Base-by-base conservation (phyloP, 2,329 filamentous ascomycete species). In the Fusarium veterinarium region DNA sequence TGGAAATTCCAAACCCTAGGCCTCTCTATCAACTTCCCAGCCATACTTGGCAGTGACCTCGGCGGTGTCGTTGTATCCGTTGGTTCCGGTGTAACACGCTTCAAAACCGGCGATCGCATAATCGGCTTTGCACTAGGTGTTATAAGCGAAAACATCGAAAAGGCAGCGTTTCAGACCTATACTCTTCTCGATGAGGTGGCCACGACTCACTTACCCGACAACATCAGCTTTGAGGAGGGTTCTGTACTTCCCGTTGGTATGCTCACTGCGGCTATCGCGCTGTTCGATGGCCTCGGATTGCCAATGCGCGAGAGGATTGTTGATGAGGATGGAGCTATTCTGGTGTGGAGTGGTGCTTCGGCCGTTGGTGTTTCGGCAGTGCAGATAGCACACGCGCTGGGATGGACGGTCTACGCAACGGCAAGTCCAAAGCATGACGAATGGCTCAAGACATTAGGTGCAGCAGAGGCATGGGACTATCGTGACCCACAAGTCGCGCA, bases 131-230 rank as follows among this genome's bases (percentile, higher is more conserved):
- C 82, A 72, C 77, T 80, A 52, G 80, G 80, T 8, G 80, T 81
- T 23, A 63, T 81, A 8, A 8, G 17, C 3, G 75, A 72, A 30
- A 76, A 78, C 28, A 75, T 76, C 33, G 70, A 80, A 48, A 71
- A 72, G 3, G 76, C 71, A 4, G 81, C 81, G 3, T 83, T 82
- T 71, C 81, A 83, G 68, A 78, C 83, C 58, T 83, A 82, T 64
- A 12, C 75, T 33, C 20, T 76, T 80, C 46, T 79, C 49, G 31
- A 64, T 0, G 17, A 61, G 4, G 19, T 13, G 0, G 16, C 56
- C 0, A 28, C 37, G 0, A 31, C 44, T 13, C 60, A 38, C 5
- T 13, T 64, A 0, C 60, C 60, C 0, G 8, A 42, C 0, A 20
- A 4, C 2, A 5, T 49, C 75, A 80, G 33, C 74, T 82, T 13